Evolutionary conservation across 2,329 filamentous ascomycete genomes (phyloP).

Genomic region (Huntiella abstrusa): DNA sequence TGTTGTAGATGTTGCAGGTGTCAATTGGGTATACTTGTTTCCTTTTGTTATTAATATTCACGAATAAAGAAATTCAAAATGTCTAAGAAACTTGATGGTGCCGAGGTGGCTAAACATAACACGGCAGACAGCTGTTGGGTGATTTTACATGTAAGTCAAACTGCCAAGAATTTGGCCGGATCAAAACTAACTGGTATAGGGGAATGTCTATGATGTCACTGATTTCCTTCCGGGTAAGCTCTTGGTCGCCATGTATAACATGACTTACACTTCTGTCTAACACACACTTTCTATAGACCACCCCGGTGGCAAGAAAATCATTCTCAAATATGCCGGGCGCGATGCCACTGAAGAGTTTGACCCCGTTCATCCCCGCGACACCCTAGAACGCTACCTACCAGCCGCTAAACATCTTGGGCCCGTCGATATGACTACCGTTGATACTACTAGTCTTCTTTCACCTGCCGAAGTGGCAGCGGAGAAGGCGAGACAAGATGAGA

Average conservation of each 20-base stretch:
- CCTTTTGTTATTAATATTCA: background rate
- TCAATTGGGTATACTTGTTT: too few relatives aligned
- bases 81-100: conserved; percentile 28
- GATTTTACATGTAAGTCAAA: conserved; percentile 48
- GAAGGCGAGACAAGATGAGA: conserved; percentile 50
- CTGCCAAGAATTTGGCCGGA: background rate
- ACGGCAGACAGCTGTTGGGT: conserved; percentile 78
- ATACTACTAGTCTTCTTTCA: conserved; percentile 24
- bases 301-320: conserved; percentile 78
- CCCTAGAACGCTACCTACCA: conserved; percentile 68
- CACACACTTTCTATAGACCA: conserved; percentile 38
- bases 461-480: conserved; percentile 47
- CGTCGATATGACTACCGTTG: conserved; percentile 72
- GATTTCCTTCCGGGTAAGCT: conserved; percentile 56
- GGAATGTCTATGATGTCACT: conserved; percentile 77
- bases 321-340: conserved; percentile 87
- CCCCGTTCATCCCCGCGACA: conserved; percentile 75
- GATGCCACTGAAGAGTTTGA: conserved; percentile 87
- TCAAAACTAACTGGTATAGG: conserved; percentile 20
- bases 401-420: conserved; percentile 72
- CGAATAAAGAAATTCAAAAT: conserved; percentile 9
- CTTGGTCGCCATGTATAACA: background rate
- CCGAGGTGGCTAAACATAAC: conserved; percentile 50
- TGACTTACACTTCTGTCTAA: background rate
- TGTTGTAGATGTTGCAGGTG: background rate